A percentile compares a stretch with the other conserved stretches of the same genome.
These are phyloP conservation scores for Trichoderma endophyticum DNA, from an alignment of 2,329 filamentous ascomycete genomes.

Conservation along the genomic window DNA sequence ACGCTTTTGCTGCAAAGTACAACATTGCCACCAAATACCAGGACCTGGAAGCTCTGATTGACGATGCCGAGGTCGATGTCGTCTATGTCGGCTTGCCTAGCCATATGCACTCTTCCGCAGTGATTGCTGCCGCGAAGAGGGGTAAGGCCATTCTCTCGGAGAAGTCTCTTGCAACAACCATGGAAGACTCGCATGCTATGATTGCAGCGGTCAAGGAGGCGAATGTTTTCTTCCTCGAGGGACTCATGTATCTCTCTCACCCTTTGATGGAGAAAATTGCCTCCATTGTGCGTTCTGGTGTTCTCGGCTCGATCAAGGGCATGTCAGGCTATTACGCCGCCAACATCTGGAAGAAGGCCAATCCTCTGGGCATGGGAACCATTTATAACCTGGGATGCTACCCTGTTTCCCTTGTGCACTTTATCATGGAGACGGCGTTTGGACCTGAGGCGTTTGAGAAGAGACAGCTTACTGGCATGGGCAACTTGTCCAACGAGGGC, in stretches of 20 bases:
- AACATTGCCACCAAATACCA: conserved; percentile 23
- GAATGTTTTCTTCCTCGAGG: conserved; percentile 29
- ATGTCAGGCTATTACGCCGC: conserved; percentile 29
- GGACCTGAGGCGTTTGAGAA: conserved; percentile 23
- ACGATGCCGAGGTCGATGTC: conserved; percentile 26
- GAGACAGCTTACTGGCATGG: conserved; percentile 24
- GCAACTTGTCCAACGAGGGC: conserved; percentile 25
- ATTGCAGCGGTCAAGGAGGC: conserved; percentile 23
- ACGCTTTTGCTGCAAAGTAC: conserved; percentile 27
- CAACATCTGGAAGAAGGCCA: conserved; percentile 29
- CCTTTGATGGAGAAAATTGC: conserved; percentile 26
- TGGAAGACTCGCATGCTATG: conserved; percentile 26
- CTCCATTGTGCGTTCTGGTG: conserved; percentile 24
- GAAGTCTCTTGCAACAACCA: conserved; percentile 28
- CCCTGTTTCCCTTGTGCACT: conserved; percentile 28
- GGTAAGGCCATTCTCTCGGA: conserved; percentile 29
- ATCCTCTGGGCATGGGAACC: conserved; percentile 29
- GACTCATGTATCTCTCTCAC: conserved; percentile 30
- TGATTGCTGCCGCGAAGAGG: conserved; percentile 24
- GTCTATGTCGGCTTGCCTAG: conserved; percentile 29
- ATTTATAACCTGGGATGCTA: conserved; percentile 32
- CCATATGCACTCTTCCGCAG: conserved; percentile 28
- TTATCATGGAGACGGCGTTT: conserved; percentile 26
- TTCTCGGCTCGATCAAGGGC: conserved; percentile 24
- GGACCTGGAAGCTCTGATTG: conserved; percentile 25